Conservation (phyloP, 2,329 filamentous ascomycete species). For the Tolypocladium paradoxum region DNA sequence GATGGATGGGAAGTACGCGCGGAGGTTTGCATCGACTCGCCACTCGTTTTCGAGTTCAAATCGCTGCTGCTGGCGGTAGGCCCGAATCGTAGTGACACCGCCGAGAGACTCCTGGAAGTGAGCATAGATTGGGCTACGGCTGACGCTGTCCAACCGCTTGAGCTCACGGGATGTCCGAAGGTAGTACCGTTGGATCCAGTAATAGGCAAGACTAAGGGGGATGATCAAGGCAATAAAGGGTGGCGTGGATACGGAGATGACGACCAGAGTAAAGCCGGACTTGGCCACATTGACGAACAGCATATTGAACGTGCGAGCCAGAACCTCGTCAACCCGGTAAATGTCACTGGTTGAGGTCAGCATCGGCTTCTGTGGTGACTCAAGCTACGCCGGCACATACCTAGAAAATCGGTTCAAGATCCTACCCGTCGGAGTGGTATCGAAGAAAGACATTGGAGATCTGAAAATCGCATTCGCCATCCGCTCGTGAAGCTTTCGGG, state of each 20-base stretch:
- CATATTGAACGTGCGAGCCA: constrained; percentile 98
- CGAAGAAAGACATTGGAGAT: constrained; percentile 97
- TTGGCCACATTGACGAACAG: constrained; percentile 66
- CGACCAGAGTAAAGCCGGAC: constrained; percentile 71
- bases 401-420: constrained; percentile 95
- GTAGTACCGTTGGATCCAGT: constrained; percentile 95
- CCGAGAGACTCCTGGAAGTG: constrained; percentile 97
- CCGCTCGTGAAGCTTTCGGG: constrained; percentile 87
- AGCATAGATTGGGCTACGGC: constrained; percentile 89
- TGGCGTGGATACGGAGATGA: constrained; percentile 76
- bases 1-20: constrained; percentile 92
- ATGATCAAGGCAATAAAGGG: constrained; percentile 71
- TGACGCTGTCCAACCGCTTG: constrained; percentile 91
- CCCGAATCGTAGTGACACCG: constrained; percentile 89
- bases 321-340: constrained; percentile 79
- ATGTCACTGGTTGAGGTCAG: constrained; percentile 48
- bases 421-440: constrained; percentile 90
- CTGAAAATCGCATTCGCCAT: constrained; percentile 98
- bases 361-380: neutral
- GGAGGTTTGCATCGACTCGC: constrained; percentile 88
- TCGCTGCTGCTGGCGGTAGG: constrained; percentile 77
- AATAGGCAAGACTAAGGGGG: constrained; percentile 70
- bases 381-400: constrained; percentile 31
- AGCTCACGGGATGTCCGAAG: constrained; percentile 90
- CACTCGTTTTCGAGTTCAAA: constrained; percentile 94